A percentile compares a stretch with the other conserved stretches of the same genome.
These are phyloP conservation scores for Rhododendron vialii DNA, from an alignment of 148 eudicot species.

Conservation along the genomic window DNA sequence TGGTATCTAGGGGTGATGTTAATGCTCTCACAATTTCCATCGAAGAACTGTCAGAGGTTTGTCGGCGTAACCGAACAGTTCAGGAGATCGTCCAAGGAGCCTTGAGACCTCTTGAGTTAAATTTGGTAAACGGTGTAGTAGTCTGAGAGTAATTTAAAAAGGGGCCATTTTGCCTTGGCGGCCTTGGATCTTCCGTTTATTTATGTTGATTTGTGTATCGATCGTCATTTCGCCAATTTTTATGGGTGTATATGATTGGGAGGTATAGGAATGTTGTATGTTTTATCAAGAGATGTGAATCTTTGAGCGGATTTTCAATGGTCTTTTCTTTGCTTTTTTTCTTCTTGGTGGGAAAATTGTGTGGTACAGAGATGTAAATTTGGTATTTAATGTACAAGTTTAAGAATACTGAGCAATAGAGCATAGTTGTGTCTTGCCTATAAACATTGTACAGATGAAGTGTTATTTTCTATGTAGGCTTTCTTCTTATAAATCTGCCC, in stretches of 20 bases:
- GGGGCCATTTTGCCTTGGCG: constrained; percentile 25
- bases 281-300: constrained; percentile 5
- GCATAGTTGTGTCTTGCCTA: not conserved
- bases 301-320: not conserved
- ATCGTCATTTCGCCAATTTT: constrained; percentile 23
- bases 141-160: constrained; percentile 4
- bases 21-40: constrained; percentile 58
- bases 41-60: constrained; percentile 93
- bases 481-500: not conserved
- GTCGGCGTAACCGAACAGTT: constrained; percentile 93
- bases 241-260: constrained; percentile 19
- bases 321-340: not conserved
- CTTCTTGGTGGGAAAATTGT: not conserved
- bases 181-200: not conserved
- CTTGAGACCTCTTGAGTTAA: constrained; percentile 78
- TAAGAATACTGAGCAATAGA: not conserved
- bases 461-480: not conserved
- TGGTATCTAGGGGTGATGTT: constrained; percentile 58
- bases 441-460: not conserved
- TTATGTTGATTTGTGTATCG: constrained; percentile 10
- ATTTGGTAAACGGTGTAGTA: constrained; percentile 35
- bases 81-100: constrained; percentile 96
- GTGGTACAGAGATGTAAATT: constrained; percentile 25
- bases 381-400: constrained; percentile 2
- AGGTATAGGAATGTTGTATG: constrained; percentile 21